phyloP scores from a whole-genome alignment of 345 rosid species.

The Turritis glabra region DNA sequence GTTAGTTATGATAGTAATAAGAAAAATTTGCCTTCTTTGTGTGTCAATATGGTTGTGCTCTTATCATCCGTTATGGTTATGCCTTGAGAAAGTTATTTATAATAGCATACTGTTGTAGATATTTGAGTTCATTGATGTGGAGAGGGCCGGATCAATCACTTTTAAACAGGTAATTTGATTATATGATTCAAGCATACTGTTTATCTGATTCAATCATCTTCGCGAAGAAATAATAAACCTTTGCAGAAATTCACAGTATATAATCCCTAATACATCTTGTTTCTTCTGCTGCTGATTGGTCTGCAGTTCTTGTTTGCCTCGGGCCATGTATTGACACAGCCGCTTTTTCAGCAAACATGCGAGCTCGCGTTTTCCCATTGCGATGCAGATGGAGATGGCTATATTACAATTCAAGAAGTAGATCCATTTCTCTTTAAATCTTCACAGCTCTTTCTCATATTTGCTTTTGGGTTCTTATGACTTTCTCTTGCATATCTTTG shows the following conservation, averaged over 20 bases:
- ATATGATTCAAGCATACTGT: background rate
- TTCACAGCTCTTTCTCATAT: constrained; percentile 1
- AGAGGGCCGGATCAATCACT: constrained; percentile 71
- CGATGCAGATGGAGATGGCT: constrained; percentile 48
- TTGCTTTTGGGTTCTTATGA: constrained; percentile 10
- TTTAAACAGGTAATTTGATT: constrained; percentile 72
- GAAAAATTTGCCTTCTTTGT: background rate
- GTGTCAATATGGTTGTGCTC: background rate
- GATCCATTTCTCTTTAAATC: background rate
- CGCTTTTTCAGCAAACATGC: constrained; percentile 65
- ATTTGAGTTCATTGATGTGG: constrained; percentile 80
- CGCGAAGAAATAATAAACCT: background rate
- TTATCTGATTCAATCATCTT: background rate
- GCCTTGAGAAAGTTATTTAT: constrained; percentile 15
- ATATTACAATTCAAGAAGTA: constrained; percentile 67
- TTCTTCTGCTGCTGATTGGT: constrained; percentile 26
- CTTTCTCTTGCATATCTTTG: constrained; percentile 24
- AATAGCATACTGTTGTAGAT: constrained; percentile 49
- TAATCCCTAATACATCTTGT: background rate
- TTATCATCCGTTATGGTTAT: background rate
- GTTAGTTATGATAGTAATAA: constrained; percentile 41
- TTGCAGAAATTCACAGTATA: background rate
- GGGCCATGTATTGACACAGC: constrained; percentile 67
- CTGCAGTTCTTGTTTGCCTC: constrained; percentile 86
- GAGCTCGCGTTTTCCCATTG: constrained; percentile 68